A percentile compares a stretch with the other conserved stretches of the same genome.
phyloP scores from a whole-genome alignment of 139 green algal species.

The Limnomonas spitsbergensis region DNA sequence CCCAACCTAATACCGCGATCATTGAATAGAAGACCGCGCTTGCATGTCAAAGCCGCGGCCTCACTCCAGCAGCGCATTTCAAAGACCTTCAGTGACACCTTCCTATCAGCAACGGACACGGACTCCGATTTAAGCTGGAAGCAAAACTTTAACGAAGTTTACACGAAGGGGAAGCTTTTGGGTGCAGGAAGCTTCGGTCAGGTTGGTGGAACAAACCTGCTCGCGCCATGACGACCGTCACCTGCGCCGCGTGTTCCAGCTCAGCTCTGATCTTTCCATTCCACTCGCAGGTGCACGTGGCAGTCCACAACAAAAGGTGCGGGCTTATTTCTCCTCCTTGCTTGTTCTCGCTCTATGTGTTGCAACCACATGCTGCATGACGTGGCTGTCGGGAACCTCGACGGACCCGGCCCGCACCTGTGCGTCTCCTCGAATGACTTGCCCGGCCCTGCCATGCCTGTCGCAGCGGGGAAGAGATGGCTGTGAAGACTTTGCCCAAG shows the following conservation, averaged over 20 bases:
- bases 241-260: neutral
- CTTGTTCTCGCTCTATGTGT: too few species aligned
- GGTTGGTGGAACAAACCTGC: neutral
- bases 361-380: too few species aligned
- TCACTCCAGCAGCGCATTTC: too few species aligned
- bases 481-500: constrained; percentile 10
- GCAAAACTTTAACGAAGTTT: neutral
- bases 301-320: neutral
- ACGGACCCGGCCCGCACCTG: neutral
- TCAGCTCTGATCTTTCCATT: neutral
- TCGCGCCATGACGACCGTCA: neutral
- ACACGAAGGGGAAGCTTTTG: neutral
- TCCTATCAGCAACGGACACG: too few species aligned
- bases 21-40: too few species aligned
- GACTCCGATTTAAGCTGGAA: too few species aligned
- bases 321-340: too few species aligned
- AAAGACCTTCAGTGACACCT: too few species aligned
- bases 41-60: too few species aligned
- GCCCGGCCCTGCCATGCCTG: neutral
- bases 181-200: neutral
- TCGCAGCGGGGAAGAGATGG: constrained; percentile 8
- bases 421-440: neutral
- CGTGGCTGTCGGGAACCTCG: neutral
- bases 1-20: too few species aligned
- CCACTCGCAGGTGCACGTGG: neutral